These are phyloP conservation scores for Xanthoparmelia taractica DNA, from an alignment of 495 filamentous ascomycete species.

Conservation along the genomic window DNA sequence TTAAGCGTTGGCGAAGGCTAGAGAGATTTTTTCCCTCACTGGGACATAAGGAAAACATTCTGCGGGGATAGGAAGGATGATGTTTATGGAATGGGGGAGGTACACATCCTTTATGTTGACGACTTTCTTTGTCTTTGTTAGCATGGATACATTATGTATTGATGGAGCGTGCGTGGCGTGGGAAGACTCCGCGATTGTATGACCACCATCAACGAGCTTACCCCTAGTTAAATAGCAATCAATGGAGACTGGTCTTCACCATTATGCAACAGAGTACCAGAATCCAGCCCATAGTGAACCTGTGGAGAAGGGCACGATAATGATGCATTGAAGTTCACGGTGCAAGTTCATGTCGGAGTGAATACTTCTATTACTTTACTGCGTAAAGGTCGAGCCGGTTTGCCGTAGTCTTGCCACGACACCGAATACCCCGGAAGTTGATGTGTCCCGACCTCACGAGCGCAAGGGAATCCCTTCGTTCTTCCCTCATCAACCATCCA, in stretches of 20 bases:
- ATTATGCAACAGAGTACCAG: background rate
- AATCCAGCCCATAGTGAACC: background rate
- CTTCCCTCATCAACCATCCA: slow-evolving; percentile 2
- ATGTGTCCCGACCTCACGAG: slow-evolving; percentile 14
- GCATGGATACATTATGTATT: slow-evolving; percentile 5
- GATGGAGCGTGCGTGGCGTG: slow-evolving; percentile 16
- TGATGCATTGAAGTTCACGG: no score
- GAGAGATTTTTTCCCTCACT: slow-evolving; percentile 23
- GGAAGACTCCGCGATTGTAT: slow-evolving; percentile 12
- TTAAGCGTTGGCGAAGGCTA: slow-evolving; percentile 15
- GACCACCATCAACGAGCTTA: slow-evolving; percentile 5
- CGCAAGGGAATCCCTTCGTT: slow-evolving; percentile 6
- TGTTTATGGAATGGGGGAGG: background rate
- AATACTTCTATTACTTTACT: background rate
- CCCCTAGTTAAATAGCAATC: slow-evolving; percentile 3
- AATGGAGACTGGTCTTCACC: slow-evolving; percentile 21
- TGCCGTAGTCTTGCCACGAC: slow-evolving; percentile 9
- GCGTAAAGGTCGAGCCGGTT: background rate
- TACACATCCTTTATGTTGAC: slow-evolving; percentile 12
- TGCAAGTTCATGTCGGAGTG: no score
- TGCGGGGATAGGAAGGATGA: background rate
- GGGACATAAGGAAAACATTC: slow-evolving; percentile 17
- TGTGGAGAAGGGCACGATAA: background rate
- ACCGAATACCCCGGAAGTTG: slow-evolving; percentile 9
- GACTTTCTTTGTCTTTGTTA: slow-evolving; percentile 15